Conservation (phyloP, 2,329 filamentous ascomycete species). For the Davidsoniella virescens region DNA sequence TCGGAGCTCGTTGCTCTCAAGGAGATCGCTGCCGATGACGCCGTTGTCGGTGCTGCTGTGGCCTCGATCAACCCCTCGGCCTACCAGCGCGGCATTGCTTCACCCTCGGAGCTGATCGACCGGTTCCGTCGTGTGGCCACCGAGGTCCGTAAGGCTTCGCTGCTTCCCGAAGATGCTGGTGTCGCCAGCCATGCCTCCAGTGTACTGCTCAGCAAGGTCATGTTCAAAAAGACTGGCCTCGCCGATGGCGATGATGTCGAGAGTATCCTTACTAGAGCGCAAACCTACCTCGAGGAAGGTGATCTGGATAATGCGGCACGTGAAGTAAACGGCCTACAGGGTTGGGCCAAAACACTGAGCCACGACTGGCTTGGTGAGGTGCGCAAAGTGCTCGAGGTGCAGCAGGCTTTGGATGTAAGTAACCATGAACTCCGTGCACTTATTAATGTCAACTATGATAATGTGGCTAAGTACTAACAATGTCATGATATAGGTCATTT, state of each 20-base stretch:
- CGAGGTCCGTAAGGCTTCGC: slow-evolving; percentile 85
- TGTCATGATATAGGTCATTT: slow-evolving; percentile 50
- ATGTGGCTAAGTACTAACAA: slow-evolving; percentile 16
- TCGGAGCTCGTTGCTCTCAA: slow-evolving; percentile 87
- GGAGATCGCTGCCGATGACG: slow-evolving; percentile 70
- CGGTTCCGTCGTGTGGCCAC: slow-evolving; percentile 83
- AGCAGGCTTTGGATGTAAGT: slow-evolving; percentile 88
- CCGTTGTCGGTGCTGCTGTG: slow-evolving; percentile 83
- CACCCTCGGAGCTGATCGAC: slow-evolving; percentile 73
- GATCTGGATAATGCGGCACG: slow-evolving; percentile 79
- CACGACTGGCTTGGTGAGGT: slow-evolving; percentile 88
- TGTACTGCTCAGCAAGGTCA: slow-evolving; percentile 75
- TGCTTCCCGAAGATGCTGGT: slow-evolving; percentile 84
- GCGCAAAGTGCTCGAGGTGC: slow-evolving; percentile 81
- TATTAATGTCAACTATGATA: not conserved
- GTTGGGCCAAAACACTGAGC: slow-evolving; percentile 91
- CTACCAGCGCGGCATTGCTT: slow-evolving; percentile 83
- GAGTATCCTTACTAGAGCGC: slow-evolving; percentile 76
- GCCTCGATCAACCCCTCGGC: slow-evolving; percentile 88
- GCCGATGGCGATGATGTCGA: slow-evolving; percentile 81
- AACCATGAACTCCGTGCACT: not conserved
- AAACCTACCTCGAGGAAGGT: slow-evolving; percentile 82
- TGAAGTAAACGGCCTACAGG: slow-evolving; percentile 84
- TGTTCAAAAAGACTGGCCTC: slow-evolving; percentile 87
- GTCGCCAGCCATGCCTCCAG: slow-evolving; percentile 88